phyloP scores from a whole-genome alignment of 176 grass and related monocot genomes.

The Secale cereale region DNA sequence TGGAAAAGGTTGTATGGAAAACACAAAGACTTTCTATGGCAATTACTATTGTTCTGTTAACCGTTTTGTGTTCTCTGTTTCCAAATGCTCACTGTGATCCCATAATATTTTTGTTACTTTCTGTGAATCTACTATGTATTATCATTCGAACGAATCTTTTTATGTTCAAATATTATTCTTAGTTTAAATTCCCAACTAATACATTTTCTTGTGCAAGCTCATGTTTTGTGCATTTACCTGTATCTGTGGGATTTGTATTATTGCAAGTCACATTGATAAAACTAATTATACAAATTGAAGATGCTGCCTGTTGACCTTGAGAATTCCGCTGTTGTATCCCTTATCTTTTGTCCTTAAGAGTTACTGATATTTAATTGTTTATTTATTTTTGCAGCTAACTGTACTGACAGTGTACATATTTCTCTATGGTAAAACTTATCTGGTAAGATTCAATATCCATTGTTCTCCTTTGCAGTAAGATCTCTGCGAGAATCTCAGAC shows the following conservation, averaged over 20 bases:
- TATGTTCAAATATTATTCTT: neutral
- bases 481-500: neutral
- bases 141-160: neutral
- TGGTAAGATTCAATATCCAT: conserved; percentile 54
- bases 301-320: neutral
- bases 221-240: neutral
- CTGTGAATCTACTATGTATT: neutral
- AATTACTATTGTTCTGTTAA: neutral
- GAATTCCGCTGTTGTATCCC: neutral
- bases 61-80: neutral
- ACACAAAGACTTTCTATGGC: neutral
- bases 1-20: too few species aligned
- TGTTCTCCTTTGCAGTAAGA: neutral
- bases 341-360: neutral
- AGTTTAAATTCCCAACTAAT: neutral
- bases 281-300: neutral
- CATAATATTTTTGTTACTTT: neutral
- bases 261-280: neutral
- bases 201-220: neutral
- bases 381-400: conserved; percentile 64
- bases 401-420: conserved; percentile 91
- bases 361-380: conserved; percentile 24
- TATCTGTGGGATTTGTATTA: neutral
- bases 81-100: neutral
- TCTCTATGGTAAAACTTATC: conserved; percentile 83